Evolutionary conservation across 169 alveolate genomes (phyloP).

Genomic region (Besnoitia besnoiti): DNA sequence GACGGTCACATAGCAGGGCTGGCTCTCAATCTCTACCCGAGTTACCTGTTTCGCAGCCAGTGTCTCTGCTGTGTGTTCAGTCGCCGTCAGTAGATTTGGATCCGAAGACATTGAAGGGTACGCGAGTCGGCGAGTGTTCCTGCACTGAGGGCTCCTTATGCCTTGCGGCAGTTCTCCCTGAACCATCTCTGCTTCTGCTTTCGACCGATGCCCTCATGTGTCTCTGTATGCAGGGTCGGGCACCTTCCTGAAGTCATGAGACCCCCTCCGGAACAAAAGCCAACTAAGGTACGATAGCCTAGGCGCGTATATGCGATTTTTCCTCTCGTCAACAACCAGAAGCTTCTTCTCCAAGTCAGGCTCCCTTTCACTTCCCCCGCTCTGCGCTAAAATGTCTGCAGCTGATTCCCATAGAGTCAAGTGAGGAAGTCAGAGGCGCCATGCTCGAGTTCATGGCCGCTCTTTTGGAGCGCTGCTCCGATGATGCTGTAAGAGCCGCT

Average conservation of each 20-base stretch:
- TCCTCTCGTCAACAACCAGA: no score
- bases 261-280: constrained; percentile 65
- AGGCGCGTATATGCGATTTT: no score
- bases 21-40: no score
- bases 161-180: background rate
- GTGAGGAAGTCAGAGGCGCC: constrained; percentile 64
- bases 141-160: background rate
- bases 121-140: no score
- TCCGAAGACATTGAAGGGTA: constrained; percentile 65
- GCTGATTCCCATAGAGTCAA: constrained; percentile 62
- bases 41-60: no score
- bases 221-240: constrained; percentile 33
- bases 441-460: constrained; percentile 43
- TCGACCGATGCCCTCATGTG: no score
- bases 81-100: constrained; percentile 53
- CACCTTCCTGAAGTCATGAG: constrained; percentile 69
- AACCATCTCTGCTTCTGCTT: background rate
- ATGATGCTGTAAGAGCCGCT: constrained; percentile 25
- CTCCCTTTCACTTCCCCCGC: background rate
- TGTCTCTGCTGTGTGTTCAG: constrained; percentile 40
- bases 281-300: background rate
- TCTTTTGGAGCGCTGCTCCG: constrained; percentile 46
- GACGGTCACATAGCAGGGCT: no score
- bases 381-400: constrained; percentile 19
- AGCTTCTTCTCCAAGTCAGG: no score